Evolutionary conservation across 257 asterid species (phyloP).

Genomic region (Craterostigma plantagineum): DNA sequence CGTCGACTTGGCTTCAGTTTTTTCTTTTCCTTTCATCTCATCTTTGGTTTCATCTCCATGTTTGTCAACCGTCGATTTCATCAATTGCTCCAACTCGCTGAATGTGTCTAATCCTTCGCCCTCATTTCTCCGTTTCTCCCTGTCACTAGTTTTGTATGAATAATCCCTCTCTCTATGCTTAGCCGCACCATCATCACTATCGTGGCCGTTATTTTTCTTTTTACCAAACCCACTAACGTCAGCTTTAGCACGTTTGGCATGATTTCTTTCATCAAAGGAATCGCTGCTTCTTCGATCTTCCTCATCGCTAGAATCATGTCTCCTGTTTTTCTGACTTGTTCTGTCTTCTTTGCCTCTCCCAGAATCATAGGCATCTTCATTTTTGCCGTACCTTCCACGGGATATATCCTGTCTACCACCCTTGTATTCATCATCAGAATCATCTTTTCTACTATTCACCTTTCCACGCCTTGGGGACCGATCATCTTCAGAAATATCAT

Average conservation of each 20-base stretch:
- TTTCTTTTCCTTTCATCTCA: conserved; percentile 25
- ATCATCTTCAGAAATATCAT: conserved; percentile 17
- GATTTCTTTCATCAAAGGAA: conserved; percentile 13
- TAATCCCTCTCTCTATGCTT: conserved; percentile 19
- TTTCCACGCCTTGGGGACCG: too few relatives aligned
- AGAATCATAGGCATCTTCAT: conserved; percentile 7
- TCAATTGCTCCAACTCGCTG: conserved; percentile 30
- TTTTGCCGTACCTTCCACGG: conserved; percentile 9
- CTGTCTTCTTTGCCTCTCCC: conserved; percentile 14
- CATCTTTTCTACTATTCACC: conserved; percentile 1
- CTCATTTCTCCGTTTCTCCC: conserved; percentile 12
- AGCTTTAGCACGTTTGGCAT: conserved; percentile 10
- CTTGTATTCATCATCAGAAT: conserved; percentile 18
- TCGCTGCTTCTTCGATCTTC: conserved; percentile 12
- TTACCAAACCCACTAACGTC: conserved; percentile 11
- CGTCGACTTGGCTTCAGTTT: conserved; percentile 11
- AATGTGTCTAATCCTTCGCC: conserved; percentile 21
- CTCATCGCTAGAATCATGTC: conserved; percentile 12
- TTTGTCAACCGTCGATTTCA: conserved; percentile 20
- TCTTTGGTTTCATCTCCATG: conserved; percentile 16
- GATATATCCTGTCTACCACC: conserved; percentile 4
- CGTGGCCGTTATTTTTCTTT: conserved; percentile 11
- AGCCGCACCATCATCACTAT: conserved; percentile 15
- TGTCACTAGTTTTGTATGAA: conserved; percentile 13
- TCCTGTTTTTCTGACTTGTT: conserved; percentile 5